phyloP scores from a whole-genome alignment of 768 basidiomycete genomes.

The Termitomyces sp. region DNA sequence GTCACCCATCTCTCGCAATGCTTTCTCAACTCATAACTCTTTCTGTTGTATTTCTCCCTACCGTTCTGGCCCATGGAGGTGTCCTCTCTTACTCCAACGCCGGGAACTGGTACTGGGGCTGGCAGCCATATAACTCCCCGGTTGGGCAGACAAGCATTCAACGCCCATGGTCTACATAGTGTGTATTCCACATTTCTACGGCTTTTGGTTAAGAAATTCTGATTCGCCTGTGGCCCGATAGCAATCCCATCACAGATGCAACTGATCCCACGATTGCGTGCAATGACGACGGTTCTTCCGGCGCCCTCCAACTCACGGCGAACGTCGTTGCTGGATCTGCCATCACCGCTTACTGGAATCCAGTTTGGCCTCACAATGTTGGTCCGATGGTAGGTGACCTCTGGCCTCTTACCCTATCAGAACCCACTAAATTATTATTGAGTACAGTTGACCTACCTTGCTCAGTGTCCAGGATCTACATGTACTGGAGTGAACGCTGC shows the following conservation, averaged over 20 bases:
- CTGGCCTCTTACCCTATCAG: not conserved
- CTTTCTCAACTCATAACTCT: slow-evolving; percentile 29
- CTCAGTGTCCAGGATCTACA: slow-evolving; percentile 41
- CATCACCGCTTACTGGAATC: slow-evolving; percentile 46
- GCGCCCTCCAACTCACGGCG: slow-evolving; percentile 41
- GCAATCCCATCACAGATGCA: slow-evolving; percentile 40
- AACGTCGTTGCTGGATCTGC: slow-evolving; percentile 40
- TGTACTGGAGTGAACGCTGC: slow-evolving; percentile 39
- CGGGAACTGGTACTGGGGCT: slow-evolving; percentile 40
- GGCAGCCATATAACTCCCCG: slow-evolving; percentile 42
- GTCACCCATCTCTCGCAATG: slow-evolving; percentile 19
- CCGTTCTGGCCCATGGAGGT: slow-evolving; percentile 41
- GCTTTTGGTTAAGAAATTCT: not conserved
- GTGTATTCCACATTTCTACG: slow-evolving; percentile 8
- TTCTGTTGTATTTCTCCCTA: slow-evolving; percentile 27
- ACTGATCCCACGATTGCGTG: slow-evolving; percentile 41
- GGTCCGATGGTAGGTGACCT: slow-evolving; percentile 39
- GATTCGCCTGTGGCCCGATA: slow-evolving; percentile 12
- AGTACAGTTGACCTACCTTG: slow-evolving; percentile 47
- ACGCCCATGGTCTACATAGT: slow-evolving; percentile 46
- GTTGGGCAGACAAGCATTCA: slow-evolving; percentile 41
- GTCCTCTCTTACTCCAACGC: slow-evolving; percentile 41
- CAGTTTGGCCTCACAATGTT: slow-evolving; percentile 41
- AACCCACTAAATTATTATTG: not conserved
- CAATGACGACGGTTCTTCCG: slow-evolving; percentile 43